These are phyloP conservation scores for Perkinsus olseni DNA, from an alignment of 169 alveolate genomes.

Conservation along the genomic window DNA sequence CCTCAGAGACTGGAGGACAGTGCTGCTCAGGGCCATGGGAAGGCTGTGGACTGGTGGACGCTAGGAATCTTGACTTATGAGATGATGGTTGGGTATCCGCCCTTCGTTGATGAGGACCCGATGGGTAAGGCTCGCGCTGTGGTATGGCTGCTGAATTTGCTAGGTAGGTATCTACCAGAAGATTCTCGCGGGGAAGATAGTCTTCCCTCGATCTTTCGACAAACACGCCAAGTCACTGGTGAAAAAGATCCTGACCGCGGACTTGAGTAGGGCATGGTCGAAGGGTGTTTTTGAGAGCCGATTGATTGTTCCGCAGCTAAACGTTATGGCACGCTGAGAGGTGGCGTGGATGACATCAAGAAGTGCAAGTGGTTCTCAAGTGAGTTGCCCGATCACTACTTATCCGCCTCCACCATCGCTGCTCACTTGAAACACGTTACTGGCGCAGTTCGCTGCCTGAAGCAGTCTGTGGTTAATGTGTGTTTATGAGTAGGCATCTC, in stretches of 20 bases:
- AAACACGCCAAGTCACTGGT: slow-evolving; percentile 72
- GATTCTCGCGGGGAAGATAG: slow-evolving; percentile 85
- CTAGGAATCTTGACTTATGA: slow-evolving; percentile 88
- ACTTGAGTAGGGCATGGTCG: slow-evolving; percentile 44
- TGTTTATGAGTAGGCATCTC: not conserved
- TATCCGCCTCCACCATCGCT: no score
- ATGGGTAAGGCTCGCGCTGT: slow-evolving; percentile 49
- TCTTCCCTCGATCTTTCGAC: slow-evolving; percentile 84
- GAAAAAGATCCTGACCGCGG: slow-evolving; percentile 82
- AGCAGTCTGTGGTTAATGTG: no score
- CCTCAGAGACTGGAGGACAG: not conserved
- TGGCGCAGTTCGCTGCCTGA: no score
- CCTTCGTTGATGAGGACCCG: slow-evolving; percentile 94
- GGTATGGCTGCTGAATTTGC: not conserved
- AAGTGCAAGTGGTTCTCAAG: slow-evolving; percentile 62
- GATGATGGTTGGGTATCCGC: slow-evolving; percentile 96
- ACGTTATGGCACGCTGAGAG: slow-evolving; percentile 87
- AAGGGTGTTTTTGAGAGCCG: not conserved
- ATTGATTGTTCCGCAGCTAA: slow-evolving; percentile 28
- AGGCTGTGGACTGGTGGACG: slow-evolving; percentile 98
- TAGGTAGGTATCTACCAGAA: slow-evolving; percentile 75
- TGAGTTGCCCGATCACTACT: not conserved
- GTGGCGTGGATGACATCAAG: slow-evolving; percentile 86
- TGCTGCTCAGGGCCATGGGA: slow-evolving; percentile 55
- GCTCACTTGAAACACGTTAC: no score